Conservation (phyloP, 1,284 basidiomycete species). For the Chiua sp. region DNA sequence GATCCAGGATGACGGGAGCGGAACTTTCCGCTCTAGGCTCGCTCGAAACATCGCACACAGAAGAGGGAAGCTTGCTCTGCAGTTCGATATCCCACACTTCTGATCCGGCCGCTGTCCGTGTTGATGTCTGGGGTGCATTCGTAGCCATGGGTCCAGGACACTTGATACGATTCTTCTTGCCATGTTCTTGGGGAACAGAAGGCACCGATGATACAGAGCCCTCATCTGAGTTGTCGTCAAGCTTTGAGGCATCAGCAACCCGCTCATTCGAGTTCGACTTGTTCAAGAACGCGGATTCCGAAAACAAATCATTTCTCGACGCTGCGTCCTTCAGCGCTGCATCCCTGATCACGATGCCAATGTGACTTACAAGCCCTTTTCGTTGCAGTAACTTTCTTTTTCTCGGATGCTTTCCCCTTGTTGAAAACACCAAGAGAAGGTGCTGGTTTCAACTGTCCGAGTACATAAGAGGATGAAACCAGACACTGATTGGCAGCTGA, state of each 20-base stretch:
- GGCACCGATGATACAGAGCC: conserved; percentile 8
- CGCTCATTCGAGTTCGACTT: conserved; percentile 21
- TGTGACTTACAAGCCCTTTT: conserved; percentile 21
- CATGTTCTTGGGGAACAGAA: not conserved
- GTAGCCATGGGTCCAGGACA: not conserved
- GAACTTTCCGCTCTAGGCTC: conserved; percentile 13
- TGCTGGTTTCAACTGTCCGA: conserved; percentile 46
- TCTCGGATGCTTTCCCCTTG: conserved; percentile 70
- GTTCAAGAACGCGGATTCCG: conserved; percentile 58
- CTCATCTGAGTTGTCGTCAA: conserved; percentile 8
- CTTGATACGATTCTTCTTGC: conserved; percentile 1
- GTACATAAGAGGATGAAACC: conserved; percentile 8
- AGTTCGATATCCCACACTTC: conserved; percentile 72
- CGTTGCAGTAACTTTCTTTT: conserved; percentile 35
- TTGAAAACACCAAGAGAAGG: conserved; percentile 65
- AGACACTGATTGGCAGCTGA: conserved; percentile 35
- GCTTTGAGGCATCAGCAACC: conserved; percentile 6
- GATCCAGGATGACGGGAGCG: conserved; percentile 27
- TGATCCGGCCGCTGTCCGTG: conserved; percentile 42
- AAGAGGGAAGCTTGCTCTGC: conserved; percentile 38
- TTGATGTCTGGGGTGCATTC: not conserved
- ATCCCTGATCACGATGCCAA: not conserved
- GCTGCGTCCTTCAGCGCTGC: conserved; percentile 18
- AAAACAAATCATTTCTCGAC: conserved; percentile 43
- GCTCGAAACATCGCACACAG: conserved; percentile 15